phyloP scores from a whole-genome alignment of 1,284 basidiomycete species.

The Serendipita sp. region DNA sequence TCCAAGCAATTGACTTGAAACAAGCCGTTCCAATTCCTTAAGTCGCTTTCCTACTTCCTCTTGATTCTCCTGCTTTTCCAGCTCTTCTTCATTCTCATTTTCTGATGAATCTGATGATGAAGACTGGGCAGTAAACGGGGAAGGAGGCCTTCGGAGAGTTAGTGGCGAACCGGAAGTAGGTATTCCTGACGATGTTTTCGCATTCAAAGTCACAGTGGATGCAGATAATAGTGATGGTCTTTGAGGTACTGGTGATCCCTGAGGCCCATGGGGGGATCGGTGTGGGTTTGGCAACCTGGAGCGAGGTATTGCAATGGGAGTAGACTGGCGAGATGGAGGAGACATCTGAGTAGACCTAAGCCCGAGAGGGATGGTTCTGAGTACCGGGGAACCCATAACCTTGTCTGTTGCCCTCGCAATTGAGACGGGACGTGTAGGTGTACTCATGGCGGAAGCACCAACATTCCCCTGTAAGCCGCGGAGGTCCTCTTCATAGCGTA shows the following conservation, averaged over 20 bases:
- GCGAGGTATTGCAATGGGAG: constrained; percentile 8
- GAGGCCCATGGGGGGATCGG: not conserved
- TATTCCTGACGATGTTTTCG: not conserved
- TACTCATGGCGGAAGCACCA: constrained; percentile 23
- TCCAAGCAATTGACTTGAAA: constrained; percentile 57
- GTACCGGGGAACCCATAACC: not conserved
- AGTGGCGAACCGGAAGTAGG: not conserved
- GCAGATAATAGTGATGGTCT: not conserved
- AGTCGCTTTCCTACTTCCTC: constrained; percentile 51
- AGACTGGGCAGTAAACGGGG: constrained; percentile 33
- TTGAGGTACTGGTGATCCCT: not conserved
- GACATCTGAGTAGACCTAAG: constrained; percentile 5
- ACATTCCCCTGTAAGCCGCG: constrained; percentile 56
- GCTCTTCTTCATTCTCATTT: constrained; percentile 49
- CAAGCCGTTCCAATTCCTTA: constrained; percentile 46
- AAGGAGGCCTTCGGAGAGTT: constrained; percentile 27
- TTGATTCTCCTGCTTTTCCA: constrained; percentile 49
- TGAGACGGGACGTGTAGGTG: not conserved
- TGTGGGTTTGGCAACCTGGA: not conserved
- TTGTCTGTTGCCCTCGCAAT: not conserved
- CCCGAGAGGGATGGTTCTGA: not conserved
- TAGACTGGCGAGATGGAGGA: not conserved
- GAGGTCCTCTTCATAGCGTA: constrained; percentile 66
- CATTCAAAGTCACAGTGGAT: not conserved
- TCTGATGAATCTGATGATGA: constrained; percentile 27